Conservation (phyloP, 2,329 filamentous ascomycete species). For the Didymella exigua region DNA sequence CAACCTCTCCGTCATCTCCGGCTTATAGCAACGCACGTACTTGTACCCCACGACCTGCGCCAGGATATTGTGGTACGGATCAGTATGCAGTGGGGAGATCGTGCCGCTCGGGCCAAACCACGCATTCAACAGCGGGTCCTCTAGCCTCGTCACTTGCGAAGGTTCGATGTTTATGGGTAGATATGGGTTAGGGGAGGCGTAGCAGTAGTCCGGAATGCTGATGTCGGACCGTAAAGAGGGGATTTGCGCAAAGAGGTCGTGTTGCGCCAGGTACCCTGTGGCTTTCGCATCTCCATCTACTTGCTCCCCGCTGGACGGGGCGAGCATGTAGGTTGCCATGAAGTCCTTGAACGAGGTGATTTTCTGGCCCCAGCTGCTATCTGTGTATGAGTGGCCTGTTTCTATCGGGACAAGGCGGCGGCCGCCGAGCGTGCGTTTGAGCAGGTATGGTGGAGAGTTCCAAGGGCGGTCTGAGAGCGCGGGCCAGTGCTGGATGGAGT, state of each 20-base stretch:
- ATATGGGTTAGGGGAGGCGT: conserved; percentile 60
- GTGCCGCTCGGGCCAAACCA: conserved; percentile 92
- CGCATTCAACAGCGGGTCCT: conserved; percentile 76
- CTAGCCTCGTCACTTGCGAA: conserved; percentile 40
- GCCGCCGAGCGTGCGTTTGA: conserved; percentile 75
- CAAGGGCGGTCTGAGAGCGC: conserved; percentile 73
- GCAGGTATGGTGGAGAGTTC: conserved; percentile 74
- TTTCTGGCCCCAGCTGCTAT: conserved; percentile 81
- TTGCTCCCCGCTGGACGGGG: background rate
- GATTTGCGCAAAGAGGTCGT: conserved; percentile 84
- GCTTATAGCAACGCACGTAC: conserved; percentile 87
- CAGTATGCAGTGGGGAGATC: conserved; percentile 90
- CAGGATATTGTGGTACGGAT: conserved; percentile 91
- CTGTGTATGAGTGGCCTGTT: conserved; percentile 84
- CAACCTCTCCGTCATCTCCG: conserved; percentile 62
- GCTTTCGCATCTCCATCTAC: background rate
- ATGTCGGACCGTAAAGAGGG: conserved; percentile 78
- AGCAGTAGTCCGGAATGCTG: conserved; percentile 82
- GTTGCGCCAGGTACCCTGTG: conserved; percentile 89
- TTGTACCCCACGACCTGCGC: conserved; percentile 89
- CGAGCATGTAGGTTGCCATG: conserved; percentile 64
- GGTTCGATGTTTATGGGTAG: conserved; percentile 24
- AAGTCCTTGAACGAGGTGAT: conserved; percentile 78
- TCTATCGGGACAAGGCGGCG: conserved; percentile 84
- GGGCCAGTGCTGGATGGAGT: conserved; percentile 74